Conservation (phyloP, 371 early-diverging fungal species). For the Mortierella sp. region DNA sequence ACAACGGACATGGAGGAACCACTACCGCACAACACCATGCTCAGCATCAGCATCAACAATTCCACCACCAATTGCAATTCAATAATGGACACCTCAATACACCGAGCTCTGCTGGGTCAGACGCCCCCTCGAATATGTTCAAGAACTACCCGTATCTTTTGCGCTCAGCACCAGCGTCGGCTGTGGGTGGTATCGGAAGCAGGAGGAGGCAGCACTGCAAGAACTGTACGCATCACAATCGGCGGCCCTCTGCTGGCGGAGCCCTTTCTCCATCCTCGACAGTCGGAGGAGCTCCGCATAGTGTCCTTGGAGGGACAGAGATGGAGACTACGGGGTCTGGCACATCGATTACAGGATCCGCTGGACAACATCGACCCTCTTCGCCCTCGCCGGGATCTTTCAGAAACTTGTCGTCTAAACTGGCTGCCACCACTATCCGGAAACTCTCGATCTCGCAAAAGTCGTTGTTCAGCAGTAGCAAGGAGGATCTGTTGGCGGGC, state of each 20-base stretch:
- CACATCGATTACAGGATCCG: slow-evolving; percentile 12
- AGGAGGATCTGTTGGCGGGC: slow-evolving; percentile 18
- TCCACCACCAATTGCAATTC: neutral
- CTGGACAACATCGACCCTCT: neutral
- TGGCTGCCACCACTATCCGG: slow-evolving; percentile 36
- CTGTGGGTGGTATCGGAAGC: slow-evolving; percentile 16
- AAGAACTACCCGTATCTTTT: slow-evolving; percentile 22
- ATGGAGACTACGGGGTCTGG: slow-evolving; percentile 27
- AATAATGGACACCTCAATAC: neutral
- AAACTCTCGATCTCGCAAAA: slow-evolving; percentile 38
- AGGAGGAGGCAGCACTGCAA: slow-evolving; percentile 19
- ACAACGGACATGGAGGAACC: neutral
- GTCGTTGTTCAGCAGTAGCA: slow-evolving; percentile 36
- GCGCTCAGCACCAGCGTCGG: slow-evolving; percentile 27
- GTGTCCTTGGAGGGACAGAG: slow-evolving; percentile 11
- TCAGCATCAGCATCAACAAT: neutral
- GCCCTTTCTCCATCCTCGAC: slow-evolving; percentile 2
- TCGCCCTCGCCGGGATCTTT: slow-evolving; percentile 26
- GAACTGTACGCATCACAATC: slow-evolving; percentile 20
- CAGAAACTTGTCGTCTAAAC: slow-evolving; percentile 35
- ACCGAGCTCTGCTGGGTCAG: slow-evolving; percentile 27
- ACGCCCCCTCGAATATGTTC: slow-evolving; percentile 15
- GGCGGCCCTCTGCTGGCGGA: slow-evolving; percentile 17
- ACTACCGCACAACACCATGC: neutral
- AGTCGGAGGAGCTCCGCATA: neutral